Conservation (phyloP, 139 green algal genomes). For the Chlamydomonas sp. region DNA sequence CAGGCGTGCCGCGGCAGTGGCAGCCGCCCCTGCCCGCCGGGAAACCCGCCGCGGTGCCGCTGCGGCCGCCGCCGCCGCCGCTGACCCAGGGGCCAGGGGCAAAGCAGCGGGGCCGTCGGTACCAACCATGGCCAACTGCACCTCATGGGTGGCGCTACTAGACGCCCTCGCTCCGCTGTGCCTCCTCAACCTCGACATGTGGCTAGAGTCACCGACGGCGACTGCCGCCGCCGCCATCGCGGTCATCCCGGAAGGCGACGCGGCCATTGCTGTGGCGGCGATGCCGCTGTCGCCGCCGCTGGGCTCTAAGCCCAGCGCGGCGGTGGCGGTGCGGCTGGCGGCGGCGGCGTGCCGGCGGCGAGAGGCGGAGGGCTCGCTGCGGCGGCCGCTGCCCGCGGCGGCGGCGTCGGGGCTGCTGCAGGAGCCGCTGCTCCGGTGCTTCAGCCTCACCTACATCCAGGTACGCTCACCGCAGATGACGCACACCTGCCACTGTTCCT, state of each 20-base stretch:
- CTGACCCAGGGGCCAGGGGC: neutral
- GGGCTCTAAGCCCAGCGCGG: neutral
- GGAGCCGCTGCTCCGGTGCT: constrained; percentile 34
- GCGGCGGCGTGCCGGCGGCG: neutral
- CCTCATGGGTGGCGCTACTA: constrained; percentile 1
- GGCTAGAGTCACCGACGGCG: neutral
- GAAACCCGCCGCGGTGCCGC: too few relatives aligned
- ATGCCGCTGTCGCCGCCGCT: neutral
- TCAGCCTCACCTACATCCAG: constrained; percentile 28
- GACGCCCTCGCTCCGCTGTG: constrained; percentile 19
- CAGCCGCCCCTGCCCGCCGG: too few relatives aligned
- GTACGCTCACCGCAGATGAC: neutral
- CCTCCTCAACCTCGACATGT: constrained; percentile 33
- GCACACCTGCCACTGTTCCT: too few relatives aligned
- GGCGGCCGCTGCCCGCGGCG: neutral
- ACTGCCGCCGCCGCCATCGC: neutral
- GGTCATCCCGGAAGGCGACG: too few relatives aligned
- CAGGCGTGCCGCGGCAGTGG: too few relatives aligned
- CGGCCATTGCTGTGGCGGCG: neutral
- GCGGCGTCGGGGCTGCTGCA: constrained; percentile 24
- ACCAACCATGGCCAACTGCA: neutral
- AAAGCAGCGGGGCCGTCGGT: neutral
- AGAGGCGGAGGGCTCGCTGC: neutral
- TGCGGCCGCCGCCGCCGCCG: neutral
- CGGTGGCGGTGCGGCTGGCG: constrained; percentile 8